Evolutionary conservation across 2,329 filamentous ascomycete species (phyloP), one percentile per base, ranked within the genome.

Genomic region (Herpotrichia juniperi): DNA sequence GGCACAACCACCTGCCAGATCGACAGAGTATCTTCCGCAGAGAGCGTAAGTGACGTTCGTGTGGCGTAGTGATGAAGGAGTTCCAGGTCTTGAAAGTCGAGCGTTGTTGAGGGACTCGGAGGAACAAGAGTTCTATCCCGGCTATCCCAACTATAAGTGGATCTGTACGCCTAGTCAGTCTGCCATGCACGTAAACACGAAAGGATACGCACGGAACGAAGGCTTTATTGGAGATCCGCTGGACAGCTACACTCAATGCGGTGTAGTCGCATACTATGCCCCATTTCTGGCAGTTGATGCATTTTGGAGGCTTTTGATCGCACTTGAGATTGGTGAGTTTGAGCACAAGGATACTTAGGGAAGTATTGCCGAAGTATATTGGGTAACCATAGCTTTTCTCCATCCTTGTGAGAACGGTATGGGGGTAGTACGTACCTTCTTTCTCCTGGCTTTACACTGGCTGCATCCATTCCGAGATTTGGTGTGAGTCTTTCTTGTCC

Each of bases 391-490:
- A n/a, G n/a, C n/a, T n/a, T n/a, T n/a, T n/a, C n/a, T n/a, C n/a
- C n/a, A 46, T 22, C 14, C 21, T 22, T 7, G 9, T 19, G 10
- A 16, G 9, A 30, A 42, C 26, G 30, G 14, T 34, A 21, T 11
- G 40, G 34, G 16, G 37, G 35, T 34, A 22, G 31, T 22, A 45
- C 45, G 34, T 56, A 58, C 58, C 55, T 58, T 60, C 43, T 56
- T 60, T 40, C 63, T 57, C 12, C 62, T 40, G 40, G 56, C 58
- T 50, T 67, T 67, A 46, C 63, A 67, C 43, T 67, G 62, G 21
- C 50, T 46, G 45, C 63, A 67, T 28, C 63, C 62, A 25, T 62
- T 62, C 11, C 62, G 45, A 22, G 56, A 61, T 48, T 66, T 66
- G 24, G 56, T 63, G 37, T 66, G 63, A 42, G 46, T 55, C 43